These are phyloP conservation scores for Penicillium decumbens DNA, from an alignment of 2,329 filamentous ascomycete genomes.

Conservation along the genomic window DNA sequence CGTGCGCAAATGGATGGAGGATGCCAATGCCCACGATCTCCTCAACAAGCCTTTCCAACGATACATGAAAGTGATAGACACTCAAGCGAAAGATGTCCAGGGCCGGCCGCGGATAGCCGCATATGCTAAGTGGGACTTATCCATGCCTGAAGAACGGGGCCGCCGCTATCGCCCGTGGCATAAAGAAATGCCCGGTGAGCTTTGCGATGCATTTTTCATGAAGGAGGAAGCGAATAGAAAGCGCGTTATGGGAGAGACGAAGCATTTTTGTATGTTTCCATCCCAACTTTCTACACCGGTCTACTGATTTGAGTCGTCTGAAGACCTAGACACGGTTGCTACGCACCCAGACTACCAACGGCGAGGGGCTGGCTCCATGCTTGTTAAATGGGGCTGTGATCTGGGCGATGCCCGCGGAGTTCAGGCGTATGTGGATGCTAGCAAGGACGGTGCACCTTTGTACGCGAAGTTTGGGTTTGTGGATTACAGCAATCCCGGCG, in stretches of 20 bases:
- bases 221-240: constrained; percentile 16
- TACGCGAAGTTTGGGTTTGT: constrained; percentile 41
- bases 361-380: constrained; percentile 37
- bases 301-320: neutral
- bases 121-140: constrained; percentile 27
- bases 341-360: constrained; percentile 42
- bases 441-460: constrained; percentile 30
- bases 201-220: constrained; percentile 20
- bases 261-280: constrained; percentile 23
- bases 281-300: neutral
- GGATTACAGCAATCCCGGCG: constrained; percentile 22
- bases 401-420: constrained; percentile 33
- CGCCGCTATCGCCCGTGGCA: constrained; percentile 27
- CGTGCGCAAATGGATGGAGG: constrained; percentile 23
- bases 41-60: constrained; percentile 17
- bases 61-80: constrained; percentile 27
- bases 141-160: constrained; percentile 21
- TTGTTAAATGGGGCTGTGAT: constrained; percentile 37
- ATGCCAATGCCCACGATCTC: constrained; percentile 19
- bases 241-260: constrained; percentile 17
- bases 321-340: constrained; percentile 37
- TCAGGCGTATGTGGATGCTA: constrained; percentile 37
- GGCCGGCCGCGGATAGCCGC: constrained; percentile 19
- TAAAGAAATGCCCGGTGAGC: constrained; percentile 16
- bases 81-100: constrained; percentile 2